phyloP scores from a whole-genome alignment of 2,329 filamentous ascomycete genomes.

The Torrubiella hemipterigena region DNA sequence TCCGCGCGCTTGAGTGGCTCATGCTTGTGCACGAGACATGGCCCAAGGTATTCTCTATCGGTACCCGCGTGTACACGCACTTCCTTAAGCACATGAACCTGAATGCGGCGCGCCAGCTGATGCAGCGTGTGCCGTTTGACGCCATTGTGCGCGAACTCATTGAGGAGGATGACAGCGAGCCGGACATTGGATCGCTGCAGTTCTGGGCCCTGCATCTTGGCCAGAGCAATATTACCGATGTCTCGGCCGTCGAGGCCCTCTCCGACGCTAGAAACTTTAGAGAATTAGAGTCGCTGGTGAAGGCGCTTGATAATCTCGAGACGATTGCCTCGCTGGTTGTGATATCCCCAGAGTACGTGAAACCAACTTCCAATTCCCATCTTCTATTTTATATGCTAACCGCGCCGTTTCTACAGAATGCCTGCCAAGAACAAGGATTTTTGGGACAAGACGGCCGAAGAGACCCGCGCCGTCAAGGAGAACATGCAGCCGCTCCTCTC shows the following conservation, averaged over 20 bases:
- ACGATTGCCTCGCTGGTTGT: constrained; percentile 47
- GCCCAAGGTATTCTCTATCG: constrained; percentile 55
- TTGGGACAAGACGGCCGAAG: constrained; percentile 39
- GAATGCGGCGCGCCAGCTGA: constrained; percentile 40
- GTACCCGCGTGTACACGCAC: constrained; percentile 65
- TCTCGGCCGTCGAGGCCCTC: constrained; percentile 29
- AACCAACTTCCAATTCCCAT: neutral
- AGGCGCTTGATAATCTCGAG: constrained; percentile 56
- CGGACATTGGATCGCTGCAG: constrained; percentile 24
- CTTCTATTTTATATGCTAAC: constrained; percentile 13
- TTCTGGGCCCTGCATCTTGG: constrained; percentile 27
- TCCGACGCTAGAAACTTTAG: constrained; percentile 49
- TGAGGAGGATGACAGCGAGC: constrained; percentile 23
- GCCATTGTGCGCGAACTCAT: constrained; percentile 33
- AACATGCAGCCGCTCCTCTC: constrained; percentile 50
- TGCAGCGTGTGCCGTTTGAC: constrained; percentile 36
- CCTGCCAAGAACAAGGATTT: constrained; percentile 31
- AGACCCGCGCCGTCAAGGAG: constrained; percentile 41
- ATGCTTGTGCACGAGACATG: constrained; percentile 61
- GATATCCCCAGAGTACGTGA: constrained; percentile 37
- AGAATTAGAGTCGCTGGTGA: constrained; percentile 57
- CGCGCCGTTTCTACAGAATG: no score
- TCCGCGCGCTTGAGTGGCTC: constrained; percentile 78
- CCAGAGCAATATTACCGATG: constrained; percentile 20
- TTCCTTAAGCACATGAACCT: constrained; percentile 52